phyloP scores from a whole-genome alignment of 2,329 filamentous ascomycete genomes.

The Metarhizium humberi region DNA sequence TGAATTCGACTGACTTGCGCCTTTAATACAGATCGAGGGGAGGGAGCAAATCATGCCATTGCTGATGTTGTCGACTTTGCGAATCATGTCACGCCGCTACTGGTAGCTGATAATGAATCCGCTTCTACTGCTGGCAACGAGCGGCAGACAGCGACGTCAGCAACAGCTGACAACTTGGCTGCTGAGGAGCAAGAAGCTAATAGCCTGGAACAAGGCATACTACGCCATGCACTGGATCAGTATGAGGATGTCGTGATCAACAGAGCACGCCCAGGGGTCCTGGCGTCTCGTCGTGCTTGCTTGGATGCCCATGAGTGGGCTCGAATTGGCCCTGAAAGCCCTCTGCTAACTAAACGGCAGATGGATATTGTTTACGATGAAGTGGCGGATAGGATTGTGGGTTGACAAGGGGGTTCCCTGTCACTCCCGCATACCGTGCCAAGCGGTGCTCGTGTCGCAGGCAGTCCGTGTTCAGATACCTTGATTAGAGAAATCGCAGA shows the following conservation, averaged over 20 bases:
- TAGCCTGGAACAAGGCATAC: not conserved
- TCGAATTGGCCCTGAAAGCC: constrained; percentile 26
- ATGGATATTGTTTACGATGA: constrained; percentile 24
- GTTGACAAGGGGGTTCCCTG: not conserved
- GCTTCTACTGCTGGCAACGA: not conserved
- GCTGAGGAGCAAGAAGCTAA: not conserved
- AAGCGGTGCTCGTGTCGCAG: too few species aligned
- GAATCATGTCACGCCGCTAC: constrained; percentile 17
- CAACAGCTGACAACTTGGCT: not conserved
- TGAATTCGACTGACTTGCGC: not conserved
- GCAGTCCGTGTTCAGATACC: too few species aligned
- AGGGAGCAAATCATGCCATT: constrained; percentile 49
- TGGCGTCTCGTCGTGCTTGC: constrained; percentile 42
- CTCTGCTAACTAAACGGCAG: constrained; percentile 28
- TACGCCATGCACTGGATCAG: constrained; percentile 21
- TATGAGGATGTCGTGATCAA: constrained; percentile 36
- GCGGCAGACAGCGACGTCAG: not conserved
- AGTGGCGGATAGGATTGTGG: not conserved
- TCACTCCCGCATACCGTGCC: too few species aligned
- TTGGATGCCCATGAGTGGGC: constrained; percentile 44
- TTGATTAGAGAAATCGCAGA: too few species aligned
- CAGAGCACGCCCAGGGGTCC: constrained; percentile 34
- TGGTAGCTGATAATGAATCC: constrained; percentile 2
- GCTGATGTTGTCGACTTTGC: constrained; percentile 38
- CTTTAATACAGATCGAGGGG: constrained; percentile 37